Conservation (phyloP, 768 basidiomycete genomes). For the Termitomyces sp. region DNA sequence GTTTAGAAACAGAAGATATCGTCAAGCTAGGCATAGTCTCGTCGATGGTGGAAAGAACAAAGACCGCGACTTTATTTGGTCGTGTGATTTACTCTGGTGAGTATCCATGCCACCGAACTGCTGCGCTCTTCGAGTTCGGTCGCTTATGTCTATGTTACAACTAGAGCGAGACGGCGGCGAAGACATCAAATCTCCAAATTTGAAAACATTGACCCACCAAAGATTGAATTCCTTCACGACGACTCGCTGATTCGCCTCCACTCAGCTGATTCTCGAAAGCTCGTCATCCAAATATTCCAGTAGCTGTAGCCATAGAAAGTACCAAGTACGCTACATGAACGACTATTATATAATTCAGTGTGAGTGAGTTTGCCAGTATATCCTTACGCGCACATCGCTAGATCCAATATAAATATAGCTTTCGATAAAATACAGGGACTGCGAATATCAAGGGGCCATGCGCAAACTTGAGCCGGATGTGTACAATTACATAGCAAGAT, state of each 20-base stretch:
- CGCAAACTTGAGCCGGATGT: no score
- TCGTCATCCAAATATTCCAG: no score
- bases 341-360: neutral
- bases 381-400: no score
- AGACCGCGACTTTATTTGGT: neutral
- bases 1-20: conserved; percentile 43
- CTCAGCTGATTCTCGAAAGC: no score
- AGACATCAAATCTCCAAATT: neutral
- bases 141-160: neutral
- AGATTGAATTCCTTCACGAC: no score
- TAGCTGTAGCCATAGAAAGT: neutral
- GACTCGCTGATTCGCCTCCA: no score
- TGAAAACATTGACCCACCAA: neutral
- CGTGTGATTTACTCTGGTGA: neutral
- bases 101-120: neutral
- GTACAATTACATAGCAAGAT: no score
- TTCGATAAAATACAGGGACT: no score
- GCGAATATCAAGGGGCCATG: neutral
- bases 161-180: neutral
- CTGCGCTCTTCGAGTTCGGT: neutral
- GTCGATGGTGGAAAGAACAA: neutral
- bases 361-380: no score
- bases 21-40: conserved; percentile 39
- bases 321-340: neutral
- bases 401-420: no score